Conservation (phyloP, 2,329 filamentous ascomycete species). For the Fusarium dimerum region DNA sequence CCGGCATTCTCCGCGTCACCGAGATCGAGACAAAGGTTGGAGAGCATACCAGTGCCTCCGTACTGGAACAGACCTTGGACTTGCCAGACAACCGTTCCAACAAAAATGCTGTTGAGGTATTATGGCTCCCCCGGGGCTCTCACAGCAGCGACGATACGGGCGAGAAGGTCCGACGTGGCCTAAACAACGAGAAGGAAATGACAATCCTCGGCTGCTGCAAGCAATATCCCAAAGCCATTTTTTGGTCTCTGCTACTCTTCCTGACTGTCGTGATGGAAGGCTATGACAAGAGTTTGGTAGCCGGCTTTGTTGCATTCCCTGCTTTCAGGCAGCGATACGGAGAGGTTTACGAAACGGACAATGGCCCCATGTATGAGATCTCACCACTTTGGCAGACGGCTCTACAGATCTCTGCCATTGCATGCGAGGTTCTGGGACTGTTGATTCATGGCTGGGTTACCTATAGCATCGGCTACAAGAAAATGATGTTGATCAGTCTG, state of each 20-base stretch:
- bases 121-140: too few species aligned
- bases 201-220: constrained; percentile 20
- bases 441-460: constrained; percentile 43
- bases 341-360: constrained; percentile 10
- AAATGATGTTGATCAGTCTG: constrained; percentile 41
- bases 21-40: too few species aligned
- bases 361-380: constrained; percentile 38
- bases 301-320: constrained; percentile 24
- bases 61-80: too few species aligned
- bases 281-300: constrained; percentile 24
- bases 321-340: constrained; percentile 29
- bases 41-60: too few species aligned
- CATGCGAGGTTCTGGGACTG: constrained; percentile 37
- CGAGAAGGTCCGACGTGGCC: constrained; percentile 13
- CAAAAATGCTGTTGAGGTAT: too few species aligned
- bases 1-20: too few species aligned
- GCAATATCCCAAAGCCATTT: constrained; percentile 27
- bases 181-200: constrained; percentile 19
- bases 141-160: too few species aligned
- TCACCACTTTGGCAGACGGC: constrained; percentile 27
- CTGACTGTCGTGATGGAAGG: constrained; percentile 29
- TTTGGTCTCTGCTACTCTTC: constrained; percentile 26
- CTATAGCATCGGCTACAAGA: constrained; percentile 38
- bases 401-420: constrained; percentile 22
- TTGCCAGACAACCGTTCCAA: too few species aligned